Percentiles rank a stretch among this genome's conserved stretches.
Evolutionary conservation across 1,284 basidiomycete species (phyloP).

Genomic region (Melampsora americana): DNA sequence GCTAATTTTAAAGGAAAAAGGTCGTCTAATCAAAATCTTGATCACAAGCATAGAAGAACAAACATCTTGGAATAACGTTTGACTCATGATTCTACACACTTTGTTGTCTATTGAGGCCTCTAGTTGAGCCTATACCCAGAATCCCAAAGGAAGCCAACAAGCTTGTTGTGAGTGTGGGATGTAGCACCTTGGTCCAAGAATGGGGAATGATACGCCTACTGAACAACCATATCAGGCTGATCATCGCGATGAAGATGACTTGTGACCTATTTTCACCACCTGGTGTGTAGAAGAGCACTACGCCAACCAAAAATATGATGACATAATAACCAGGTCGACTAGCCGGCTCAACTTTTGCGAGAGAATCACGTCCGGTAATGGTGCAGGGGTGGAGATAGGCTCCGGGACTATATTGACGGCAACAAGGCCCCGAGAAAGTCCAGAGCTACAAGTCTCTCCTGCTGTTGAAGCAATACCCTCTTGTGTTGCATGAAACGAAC

Average conservation of each 20-base stretch:
- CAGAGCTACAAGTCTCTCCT: background rate
- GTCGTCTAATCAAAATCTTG: background rate
- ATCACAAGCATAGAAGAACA: background rate
- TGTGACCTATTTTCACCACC: constrained; percentile 14
- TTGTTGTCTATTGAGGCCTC: background rate
- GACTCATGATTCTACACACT: background rate
- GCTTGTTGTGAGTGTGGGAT: constrained; percentile 18
- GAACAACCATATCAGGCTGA: constrained; percentile 14
- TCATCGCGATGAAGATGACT: constrained; percentile 4
- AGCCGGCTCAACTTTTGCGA: background rate
- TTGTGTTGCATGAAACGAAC: background rate
- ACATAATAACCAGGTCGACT: constrained; percentile 17
- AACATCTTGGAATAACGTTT: background rate
- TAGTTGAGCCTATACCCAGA: background rate
- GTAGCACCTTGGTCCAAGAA: constrained; percentile 23
- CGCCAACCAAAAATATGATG: constrained; percentile 6
- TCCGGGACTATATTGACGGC: background rate
- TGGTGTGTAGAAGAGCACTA: constrained; percentile 18
- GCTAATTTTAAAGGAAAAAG: constrained; percentile 1
- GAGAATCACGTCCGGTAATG: background rate
- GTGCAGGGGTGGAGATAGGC: constrained; percentile 6
- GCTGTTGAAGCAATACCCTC: background rate
- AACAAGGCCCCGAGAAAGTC: background rate
- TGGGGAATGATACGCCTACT: constrained; percentile 15
- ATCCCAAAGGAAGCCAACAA: background rate